These are phyloP conservation scores for Phytophthora tentaculata DNA, from an alignment of 352 stramenopile species.

Conservation along the genomic window DNA sequence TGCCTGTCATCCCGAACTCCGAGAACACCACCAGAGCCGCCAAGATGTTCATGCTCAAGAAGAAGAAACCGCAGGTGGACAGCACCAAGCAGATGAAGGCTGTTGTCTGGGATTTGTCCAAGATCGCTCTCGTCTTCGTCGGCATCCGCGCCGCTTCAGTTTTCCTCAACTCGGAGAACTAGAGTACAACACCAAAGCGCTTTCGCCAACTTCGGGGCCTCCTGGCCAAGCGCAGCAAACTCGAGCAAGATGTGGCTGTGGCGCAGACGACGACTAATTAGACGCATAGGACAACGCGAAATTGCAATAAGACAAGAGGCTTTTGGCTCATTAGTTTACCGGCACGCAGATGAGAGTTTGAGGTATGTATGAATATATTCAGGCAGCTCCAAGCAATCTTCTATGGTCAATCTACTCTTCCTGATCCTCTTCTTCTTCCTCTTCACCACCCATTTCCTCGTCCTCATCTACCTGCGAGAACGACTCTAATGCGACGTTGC, in stretches of 20 bases:
- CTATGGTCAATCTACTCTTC: slow-evolving; percentile 58
- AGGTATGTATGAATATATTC: slow-evolving; percentile 44
- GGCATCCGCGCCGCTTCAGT: slow-evolving; percentile 77
- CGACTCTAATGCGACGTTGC: slow-evolving; percentile 82
- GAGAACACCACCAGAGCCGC: too few relatives aligned
- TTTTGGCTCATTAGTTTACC: slow-evolving; percentile 2
- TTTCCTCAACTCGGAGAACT: slow-evolving; percentile 70
- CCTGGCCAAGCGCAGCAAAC: slow-evolving; percentile 1
- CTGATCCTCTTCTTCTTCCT: slow-evolving; percentile 51
- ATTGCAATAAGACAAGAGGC: slow-evolving; percentile 6
- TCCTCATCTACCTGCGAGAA: slow-evolving; percentile 71
- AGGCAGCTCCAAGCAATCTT: slow-evolving; percentile 32
- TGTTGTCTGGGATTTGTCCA: slow-evolving; percentile 74
- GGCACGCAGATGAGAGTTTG: not conserved
- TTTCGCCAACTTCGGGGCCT: not conserved
- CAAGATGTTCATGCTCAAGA: slow-evolving; percentile 88
- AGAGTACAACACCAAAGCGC: slow-evolving; percentile 17
- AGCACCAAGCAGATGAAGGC: slow-evolving; percentile 79
- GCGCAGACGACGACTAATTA: slow-evolving; percentile 2
- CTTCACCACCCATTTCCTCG: slow-evolving; percentile 50
- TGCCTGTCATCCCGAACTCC: slow-evolving; percentile 27
- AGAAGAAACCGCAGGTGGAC: slow-evolving; percentile 89
- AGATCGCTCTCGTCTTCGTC: slow-evolving; percentile 78
- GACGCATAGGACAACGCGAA: slow-evolving; percentile 7
- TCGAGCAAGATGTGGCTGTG: slow-evolving; percentile 5